Evolutionary conservation across 164 flowering plant genomes (phyloP).

Genomic region (Amborella trichopoda): DNA sequence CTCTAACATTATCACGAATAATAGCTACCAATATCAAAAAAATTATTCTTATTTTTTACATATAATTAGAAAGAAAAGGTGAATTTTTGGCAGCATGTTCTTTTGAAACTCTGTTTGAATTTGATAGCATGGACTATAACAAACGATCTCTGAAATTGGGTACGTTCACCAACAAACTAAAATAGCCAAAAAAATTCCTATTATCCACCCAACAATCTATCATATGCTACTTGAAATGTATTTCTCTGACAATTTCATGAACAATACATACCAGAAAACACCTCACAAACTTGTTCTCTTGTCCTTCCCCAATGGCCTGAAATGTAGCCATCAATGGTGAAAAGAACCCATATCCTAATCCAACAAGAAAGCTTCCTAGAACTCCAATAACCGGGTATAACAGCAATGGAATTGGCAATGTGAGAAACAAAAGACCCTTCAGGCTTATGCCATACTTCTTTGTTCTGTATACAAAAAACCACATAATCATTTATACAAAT

Average conservation of each 20-base stretch:
- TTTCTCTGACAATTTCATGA: too few relatives aligned
- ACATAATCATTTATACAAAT: neutral
- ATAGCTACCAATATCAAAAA: too few relatives aligned
- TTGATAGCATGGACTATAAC: too few relatives aligned
- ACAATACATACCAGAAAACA: slow-evolving; percentile 10
- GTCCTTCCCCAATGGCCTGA: slow-evolving; percentile 11
- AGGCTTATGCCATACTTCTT: slow-evolving; percentile 13
- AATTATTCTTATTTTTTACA: too few relatives aligned
- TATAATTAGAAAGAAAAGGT: too few relatives aligned
- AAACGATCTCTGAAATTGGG: too few relatives aligned
- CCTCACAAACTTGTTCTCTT: slow-evolving; percentile 11
- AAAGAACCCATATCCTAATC: slow-evolving; percentile 15
- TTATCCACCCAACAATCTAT: neutral
- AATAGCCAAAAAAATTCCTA: neutral
- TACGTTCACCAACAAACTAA: neutral
- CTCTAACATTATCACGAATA: too few relatives aligned
- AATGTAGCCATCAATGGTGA: slow-evolving; percentile 19
- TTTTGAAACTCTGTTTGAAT: too few relatives aligned
- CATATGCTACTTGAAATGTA: too few relatives aligned
- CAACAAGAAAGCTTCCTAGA: slow-evolving; percentile 7
- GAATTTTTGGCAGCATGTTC: too few relatives aligned
- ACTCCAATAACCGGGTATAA: slow-evolving; percentile 9
- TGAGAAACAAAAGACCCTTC: slow-evolving; percentile 10
- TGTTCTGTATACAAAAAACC: slow-evolving; percentile 4
- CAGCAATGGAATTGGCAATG: slow-evolving; percentile 8